Conservation (phyloP, 805 yeast species). For the Zygosaccharomyces kombuchaensis region DNA sequence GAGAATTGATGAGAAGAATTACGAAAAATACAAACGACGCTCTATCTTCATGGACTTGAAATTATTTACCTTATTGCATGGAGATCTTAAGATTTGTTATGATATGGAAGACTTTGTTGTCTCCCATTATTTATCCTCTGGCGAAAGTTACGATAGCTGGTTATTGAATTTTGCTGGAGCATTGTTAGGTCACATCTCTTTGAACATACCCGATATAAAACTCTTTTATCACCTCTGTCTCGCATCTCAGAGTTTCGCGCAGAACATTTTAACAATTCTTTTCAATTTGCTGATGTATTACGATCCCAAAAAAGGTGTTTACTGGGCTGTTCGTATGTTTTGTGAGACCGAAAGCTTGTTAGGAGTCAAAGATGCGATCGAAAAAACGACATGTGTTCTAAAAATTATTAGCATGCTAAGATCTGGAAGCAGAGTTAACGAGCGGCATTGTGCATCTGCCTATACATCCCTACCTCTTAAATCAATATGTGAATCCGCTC, state of each 20-base stretch:
- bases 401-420: conserved; percentile 29
- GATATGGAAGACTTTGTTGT: conserved; percentile 5
- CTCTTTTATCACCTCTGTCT: conserved; percentile 8
- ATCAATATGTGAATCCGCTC: conserved; percentile 12
- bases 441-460: conserved; percentile 15
- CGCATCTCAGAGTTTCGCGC: conserved; percentile 6
- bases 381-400: conserved; percentile 19
- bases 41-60: conserved; percentile 3
- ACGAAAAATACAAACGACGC: conserved; percentile 3
- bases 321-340: conserved; percentile 12
- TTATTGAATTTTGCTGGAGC: conserved; percentile 5
- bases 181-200: conserved; percentile 8
- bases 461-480: conserved; percentile 22
- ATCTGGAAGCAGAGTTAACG: conserved; percentile 19
- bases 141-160: conserved; percentile 11
- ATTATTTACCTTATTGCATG: conserved; percentile 8
- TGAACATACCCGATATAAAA: conserved; percentile 9
- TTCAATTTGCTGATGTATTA: conserved; percentile 12
- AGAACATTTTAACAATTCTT: conserved; percentile 11
- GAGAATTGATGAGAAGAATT: background rate
- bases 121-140: background rate
- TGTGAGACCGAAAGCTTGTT: conserved; percentile 5
- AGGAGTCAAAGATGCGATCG: conserved; percentile 5
- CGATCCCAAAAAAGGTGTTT: conserved; percentile 12
- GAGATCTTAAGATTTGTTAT: background rate